A percentile compares a stretch with the other conserved stretches of the same genome.
Conservation (phyloP, 441 rosid species). For the Biscutella laevigata region DNA sequence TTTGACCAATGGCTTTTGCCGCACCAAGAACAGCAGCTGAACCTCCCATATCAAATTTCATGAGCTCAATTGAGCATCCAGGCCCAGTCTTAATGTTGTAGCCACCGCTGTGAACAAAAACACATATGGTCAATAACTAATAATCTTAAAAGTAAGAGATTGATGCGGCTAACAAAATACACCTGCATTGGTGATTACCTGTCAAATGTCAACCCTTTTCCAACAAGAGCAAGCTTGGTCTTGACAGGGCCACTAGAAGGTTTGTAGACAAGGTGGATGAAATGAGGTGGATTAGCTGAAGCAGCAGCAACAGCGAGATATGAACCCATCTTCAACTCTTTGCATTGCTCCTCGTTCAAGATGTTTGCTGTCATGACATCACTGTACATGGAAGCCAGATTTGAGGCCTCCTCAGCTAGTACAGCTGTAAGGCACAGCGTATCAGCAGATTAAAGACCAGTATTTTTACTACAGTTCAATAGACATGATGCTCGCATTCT, state of each 20-base stretch:
- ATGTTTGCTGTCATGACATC: conserved; percentile 78
- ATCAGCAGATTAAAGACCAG: neutral
- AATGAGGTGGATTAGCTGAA: conserved; percentile 77
- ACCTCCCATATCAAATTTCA: conserved; percentile 98
- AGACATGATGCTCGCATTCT: neutral
- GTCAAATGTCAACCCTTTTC: conserved; percentile 94
- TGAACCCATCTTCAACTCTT: conserved; percentile 92
- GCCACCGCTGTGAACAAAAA: conserved; percentile 58
- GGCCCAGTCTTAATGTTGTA: conserved; percentile 95
- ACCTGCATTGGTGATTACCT: conserved; percentile 33
- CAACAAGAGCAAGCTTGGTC: conserved; percentile 79
- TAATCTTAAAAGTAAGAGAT: neutral
- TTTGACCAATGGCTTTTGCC: conserved; percentile 82
- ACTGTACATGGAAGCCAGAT: conserved; percentile 56
- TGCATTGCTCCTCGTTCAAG: conserved; percentile 61
- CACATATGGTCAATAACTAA: conserved; percentile 7
- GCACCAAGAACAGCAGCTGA: conserved; percentile 93
- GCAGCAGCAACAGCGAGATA: conserved; percentile 91
- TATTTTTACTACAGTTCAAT: neutral
- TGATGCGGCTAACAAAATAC: neutral
- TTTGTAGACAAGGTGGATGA: conserved; percentile 81
- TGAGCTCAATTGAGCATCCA: conserved; percentile 74
- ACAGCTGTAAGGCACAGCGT: conserved; percentile 44
- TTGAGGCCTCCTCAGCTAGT: conserved; percentile 84
- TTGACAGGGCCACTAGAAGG: conserved; percentile 72